A percentile compares a stretch with the other conserved stretches of the same genome.
phyloP scores from a whole-genome alignment of 768 basidiomycete species.

The Termitomyces sp. region DNA sequence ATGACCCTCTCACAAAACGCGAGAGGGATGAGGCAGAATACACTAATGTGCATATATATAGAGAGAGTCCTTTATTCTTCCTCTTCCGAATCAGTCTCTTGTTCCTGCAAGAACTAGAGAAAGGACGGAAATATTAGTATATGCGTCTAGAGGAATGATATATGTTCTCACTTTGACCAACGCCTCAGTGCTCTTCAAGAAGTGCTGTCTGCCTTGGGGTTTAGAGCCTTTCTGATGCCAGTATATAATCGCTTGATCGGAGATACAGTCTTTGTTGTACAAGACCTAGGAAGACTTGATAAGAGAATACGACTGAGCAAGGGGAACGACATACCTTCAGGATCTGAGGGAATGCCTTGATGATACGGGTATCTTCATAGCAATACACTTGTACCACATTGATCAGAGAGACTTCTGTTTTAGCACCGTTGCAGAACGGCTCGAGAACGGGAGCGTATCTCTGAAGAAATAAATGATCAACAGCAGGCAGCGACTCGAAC shows the following conservation, averaged over 20 bases:
- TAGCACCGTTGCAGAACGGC: slow-evolving; percentile 84
- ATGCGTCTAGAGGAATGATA: neutral
- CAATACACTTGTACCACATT: slow-evolving; percentile 95
- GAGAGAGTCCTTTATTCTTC: slow-evolving; percentile 29
- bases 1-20: too few species aligned
- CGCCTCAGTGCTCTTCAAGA: slow-evolving; percentile 82
- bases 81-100: slow-evolving; percentile 76
- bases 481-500: neutral
- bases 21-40: neutral
- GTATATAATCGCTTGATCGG: slow-evolving; percentile 95
- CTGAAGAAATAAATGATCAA: too few species aligned
- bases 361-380: slow-evolving; percentile 94
- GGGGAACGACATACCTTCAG: slow-evolving; percentile 59
- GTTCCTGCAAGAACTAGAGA: slow-evolving; percentile 81
- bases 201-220: slow-evolving; percentile 92
- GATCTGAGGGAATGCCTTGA: slow-evolving; percentile 93
- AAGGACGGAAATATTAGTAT: neutral
- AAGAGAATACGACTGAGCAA: neutral
- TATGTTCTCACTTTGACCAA: slow-evolving; percentile 73
- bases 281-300: slow-evolving; percentile 55
- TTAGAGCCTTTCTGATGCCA: slow-evolving; percentile 98
- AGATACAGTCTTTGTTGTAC: slow-evolving; percentile 94
- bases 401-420: slow-evolving; percentile 91
- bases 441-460: slow-evolving; percentile 83
- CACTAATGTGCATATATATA: too few species aligned